Conservation (phyloP, 352 stramenopile genomes). For the Phytophthora boehmeriae region DNA sequence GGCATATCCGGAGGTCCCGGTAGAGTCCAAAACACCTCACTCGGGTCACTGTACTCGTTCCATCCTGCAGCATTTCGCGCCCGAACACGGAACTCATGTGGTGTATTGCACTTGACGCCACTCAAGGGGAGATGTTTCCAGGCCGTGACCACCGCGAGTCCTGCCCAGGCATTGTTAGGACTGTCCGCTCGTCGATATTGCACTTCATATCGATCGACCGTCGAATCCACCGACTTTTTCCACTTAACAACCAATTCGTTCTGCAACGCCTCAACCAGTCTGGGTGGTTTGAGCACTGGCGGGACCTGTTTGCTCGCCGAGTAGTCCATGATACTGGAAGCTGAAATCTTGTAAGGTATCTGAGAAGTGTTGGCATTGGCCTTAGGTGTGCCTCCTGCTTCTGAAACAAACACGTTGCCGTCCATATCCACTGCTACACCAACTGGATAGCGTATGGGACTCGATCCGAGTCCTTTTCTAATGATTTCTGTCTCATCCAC, state of each 20-base stretch:
- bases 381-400: constrained; percentile 31
- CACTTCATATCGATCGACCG: constrained; percentile 75
- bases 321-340: constrained; percentile 64
- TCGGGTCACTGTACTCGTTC: constrained; percentile 64
- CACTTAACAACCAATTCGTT: constrained; percentile 57
- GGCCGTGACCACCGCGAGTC: constrained; percentile 38
- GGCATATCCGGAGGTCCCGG: constrained; percentile 53
- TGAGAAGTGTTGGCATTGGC: constrained; percentile 23
- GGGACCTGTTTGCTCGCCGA: constrained; percentile 45
- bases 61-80: constrained; percentile 71
- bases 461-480: constrained; percentile 40
- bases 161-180: constrained; percentile 51
- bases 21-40: constrained; percentile 63
- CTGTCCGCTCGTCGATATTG: constrained; percentile 65
- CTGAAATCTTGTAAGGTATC: constrained; percentile 61
- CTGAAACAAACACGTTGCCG: constrained; percentile 77
- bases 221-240: constrained; percentile 67
- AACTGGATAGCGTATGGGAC: constrained; percentile 66
- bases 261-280: constrained; percentile 57
- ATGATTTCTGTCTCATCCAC: constrained; percentile 75
- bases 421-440: constrained; percentile 69
- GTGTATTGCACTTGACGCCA: constrained; percentile 51
- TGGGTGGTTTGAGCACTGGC: constrained; percentile 38
- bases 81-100: constrained; percentile 65
- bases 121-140: constrained; percentile 54